A percentile compares a stretch with the other conserved stretches of the same genome.
phyloP scores from a whole-genome alignment of 106 monocot genomes.

The Dioscorea alata region DNA sequence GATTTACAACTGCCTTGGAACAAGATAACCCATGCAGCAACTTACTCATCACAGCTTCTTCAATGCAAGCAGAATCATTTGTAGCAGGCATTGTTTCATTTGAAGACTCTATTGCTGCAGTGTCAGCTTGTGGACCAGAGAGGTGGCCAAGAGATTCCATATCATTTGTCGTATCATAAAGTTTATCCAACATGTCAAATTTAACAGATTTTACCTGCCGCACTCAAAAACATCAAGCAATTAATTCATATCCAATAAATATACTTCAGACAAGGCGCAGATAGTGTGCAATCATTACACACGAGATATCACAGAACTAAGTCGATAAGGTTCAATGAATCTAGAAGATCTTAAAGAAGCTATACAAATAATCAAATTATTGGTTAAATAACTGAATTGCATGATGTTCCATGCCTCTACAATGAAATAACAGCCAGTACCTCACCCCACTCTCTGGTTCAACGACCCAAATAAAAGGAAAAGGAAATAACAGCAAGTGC shows the following conservation, averaged over 20 bases:
- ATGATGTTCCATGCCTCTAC: too few relatives aligned
- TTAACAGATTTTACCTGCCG: slow-evolving; percentile 56
- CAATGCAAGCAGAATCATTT: slow-evolving; percentile 2
- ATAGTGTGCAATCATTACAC: background rate
- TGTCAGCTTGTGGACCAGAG: slow-evolving; percentile 25
- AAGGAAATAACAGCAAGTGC: too few relatives aligned
- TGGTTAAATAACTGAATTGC: too few relatives aligned
- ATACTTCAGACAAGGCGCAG: background rate
- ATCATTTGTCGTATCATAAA: slow-evolving; percentile 57
- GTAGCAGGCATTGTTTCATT: slow-evolving; percentile 16
- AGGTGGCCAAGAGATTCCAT: slow-evolving; percentile 7
- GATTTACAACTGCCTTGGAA: background rate
- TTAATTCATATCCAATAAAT: too few relatives aligned
- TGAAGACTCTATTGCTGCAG: slow-evolving; percentile 27
- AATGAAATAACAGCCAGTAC: too few relatives aligned
- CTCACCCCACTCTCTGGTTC: too few relatives aligned
- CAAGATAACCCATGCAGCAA: background rate
- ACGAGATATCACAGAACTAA: background rate
- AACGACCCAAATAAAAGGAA: too few relatives aligned
- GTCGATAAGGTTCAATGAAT: background rate
- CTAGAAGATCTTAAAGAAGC: too few relatives aligned
- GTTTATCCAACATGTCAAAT: slow-evolving; percentile 30
- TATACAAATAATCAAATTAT: too few relatives aligned
- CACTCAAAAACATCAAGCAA: too few relatives aligned
- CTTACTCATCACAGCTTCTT: slow-evolving; percentile 29